Evolutionary conservation across 495 filamentous ascomycete species (phyloP), one percentile per base, ranked within the genome.

Genomic region (Hypomontagnella monticulosa): DNA sequence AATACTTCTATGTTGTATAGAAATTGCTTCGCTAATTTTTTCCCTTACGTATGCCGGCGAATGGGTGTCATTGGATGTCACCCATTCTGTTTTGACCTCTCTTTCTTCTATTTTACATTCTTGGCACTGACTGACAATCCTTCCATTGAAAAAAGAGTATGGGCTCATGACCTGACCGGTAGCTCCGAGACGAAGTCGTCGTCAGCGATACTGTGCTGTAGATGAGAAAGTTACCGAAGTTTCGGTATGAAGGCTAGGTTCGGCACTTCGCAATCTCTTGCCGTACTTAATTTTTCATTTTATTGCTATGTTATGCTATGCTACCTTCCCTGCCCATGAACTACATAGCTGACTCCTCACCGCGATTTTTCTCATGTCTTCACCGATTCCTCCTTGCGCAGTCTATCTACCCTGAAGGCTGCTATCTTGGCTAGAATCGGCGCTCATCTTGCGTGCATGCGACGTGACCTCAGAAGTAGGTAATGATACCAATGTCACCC

Each of bases 251-350:
- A 23, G 48, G 32, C 30, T n/a, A 57, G 37, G 27, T 23, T 49
- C 37, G 49, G 36, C 33, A 49, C 54, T 41, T 49, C 53, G 48
- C 54, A 63, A 68, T 57, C 48, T 57, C 51, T 43, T 57, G 47
- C 64, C 50, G 52, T 40, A 27, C 23, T 27, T 3, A 6, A 27
- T 27, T 27, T 27, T 6, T 27, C 2, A 27, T 27, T 27, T 6
- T 3, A 27, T 27, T 27, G 23, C 23, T 27, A 27, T 27, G 6
- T 27, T 27, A 27, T 27, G 23, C 23, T 27, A 27, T 27, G 6
- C 6, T 27, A 27, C 23, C 2, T 27, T 27, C 23, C 23, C 6
- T 6, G 23, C 23, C 6, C 30, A 19, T 41, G 27, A 7, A 16
- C 6, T 50, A 40, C 14, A 8, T 34, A 15, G 61, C 47, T 52